A percentile compares a stretch with the other conserved stretches of the same genome.
Conservation (phyloP, 1,139 yeast species). For the Protomyces lactucae-debilis region DNA sequence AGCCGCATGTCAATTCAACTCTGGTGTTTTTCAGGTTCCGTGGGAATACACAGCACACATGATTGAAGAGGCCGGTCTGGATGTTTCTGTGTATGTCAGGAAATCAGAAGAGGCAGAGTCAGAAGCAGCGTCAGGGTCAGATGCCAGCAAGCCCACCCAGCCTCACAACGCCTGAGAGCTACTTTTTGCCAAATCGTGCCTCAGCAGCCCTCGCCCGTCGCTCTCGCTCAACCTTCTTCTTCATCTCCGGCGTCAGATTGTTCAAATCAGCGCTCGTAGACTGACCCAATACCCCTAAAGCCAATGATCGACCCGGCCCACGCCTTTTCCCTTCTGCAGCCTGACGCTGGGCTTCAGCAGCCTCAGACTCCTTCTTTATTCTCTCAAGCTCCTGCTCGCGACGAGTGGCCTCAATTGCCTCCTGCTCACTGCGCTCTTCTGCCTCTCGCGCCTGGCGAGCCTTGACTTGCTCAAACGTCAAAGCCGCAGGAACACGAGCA, state of each 20-base stretch:
- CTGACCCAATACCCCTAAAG: conserved; percentile 33
- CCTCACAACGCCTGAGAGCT: background rate
- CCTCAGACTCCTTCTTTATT: conserved; percentile 37
- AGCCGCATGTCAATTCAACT: conserved; percentile 17
- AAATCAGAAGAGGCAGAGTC: background rate
- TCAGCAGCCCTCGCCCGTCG: conserved; percentile 97
- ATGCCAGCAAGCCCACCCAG: too few species aligned
- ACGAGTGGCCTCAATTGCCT: conserved; percentile 41
- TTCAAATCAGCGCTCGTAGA: conserved; percentile 35
- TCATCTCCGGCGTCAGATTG: conserved; percentile 61
- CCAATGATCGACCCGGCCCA: conserved; percentile 31
- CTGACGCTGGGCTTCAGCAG: conserved; percentile 35
- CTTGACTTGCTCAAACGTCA: conserved; percentile 60
- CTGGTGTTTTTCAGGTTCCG: conserved; percentile 15
- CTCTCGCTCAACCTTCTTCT: conserved; percentile 76
- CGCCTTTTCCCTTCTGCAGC: conserved; percentile 31
- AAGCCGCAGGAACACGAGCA: conserved; percentile 63
- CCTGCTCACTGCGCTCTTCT: conserved; percentile 43
- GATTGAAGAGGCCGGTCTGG: conserved; percentile 12
- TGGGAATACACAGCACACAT: conserved; percentile 2
- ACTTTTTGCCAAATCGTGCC: conserved; percentile 54
- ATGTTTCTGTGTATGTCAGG: background rate
- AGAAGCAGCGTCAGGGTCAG: background rate
- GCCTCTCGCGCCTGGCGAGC: conserved; percentile 40
- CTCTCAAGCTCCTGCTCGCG: conserved; percentile 32